These are phyloP conservation scores for Pythium dissimile DNA, from an alignment of 352 stramenopile genomes.

Conservation along the genomic window DNA sequence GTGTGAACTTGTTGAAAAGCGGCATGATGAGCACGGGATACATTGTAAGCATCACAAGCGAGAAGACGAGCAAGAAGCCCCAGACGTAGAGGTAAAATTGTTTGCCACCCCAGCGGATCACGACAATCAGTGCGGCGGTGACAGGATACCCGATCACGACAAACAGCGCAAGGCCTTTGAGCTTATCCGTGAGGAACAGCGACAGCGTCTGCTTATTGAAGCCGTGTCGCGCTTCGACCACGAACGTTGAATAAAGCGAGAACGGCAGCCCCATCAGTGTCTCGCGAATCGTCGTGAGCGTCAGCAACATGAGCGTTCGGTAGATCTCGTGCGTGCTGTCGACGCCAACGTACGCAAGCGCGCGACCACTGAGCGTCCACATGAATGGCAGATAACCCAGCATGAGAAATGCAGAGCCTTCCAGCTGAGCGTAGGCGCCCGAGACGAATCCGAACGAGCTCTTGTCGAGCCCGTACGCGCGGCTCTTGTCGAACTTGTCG, in stretches of 20 bases:
- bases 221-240: slow-evolving; percentile 94
- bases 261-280: slow-evolving; percentile 65
- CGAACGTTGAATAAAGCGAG: slow-evolving; percentile 93
- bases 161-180: slow-evolving; percentile 91
- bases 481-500: slow-evolving; percentile 91
- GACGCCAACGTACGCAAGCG: slow-evolving; percentile 54
- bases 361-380: slow-evolving; percentile 83
- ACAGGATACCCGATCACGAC: slow-evolving; percentile 74
- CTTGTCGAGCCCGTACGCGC: slow-evolving; percentile 95
- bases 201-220: slow-evolving; percentile 97
- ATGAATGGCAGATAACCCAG: slow-evolving; percentile 92
- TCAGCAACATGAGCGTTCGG: slow-evolving; percentile 68
- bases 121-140: slow-evolving; percentile 53
- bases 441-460: slow-evolving; percentile 93
- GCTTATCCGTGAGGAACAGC: slow-evolving; percentile 95
- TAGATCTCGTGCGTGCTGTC: slow-evolving; percentile 81
- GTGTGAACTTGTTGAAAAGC: slow-evolving; percentile 96
- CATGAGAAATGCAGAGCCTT: slow-evolving; percentile 86
- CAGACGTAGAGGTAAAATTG: slow-evolving; percentile 93
- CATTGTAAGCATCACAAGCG: slow-evolving; percentile 95
- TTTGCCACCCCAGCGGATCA: slow-evolving; percentile 71
- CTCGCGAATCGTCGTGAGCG: slow-evolving; percentile 60
- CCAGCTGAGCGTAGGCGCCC: slow-evolving; percentile 78
- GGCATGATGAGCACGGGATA: slow-evolving; percentile 96
- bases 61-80: slow-evolving; percentile 93